A percentile compares a stretch with the other conserved stretches of the same genome.
These are phyloP conservation scores for Dictyostelium gargantuum DNA, from an alignment of 208 protist genomes.

Conservation along the genomic window DNA sequence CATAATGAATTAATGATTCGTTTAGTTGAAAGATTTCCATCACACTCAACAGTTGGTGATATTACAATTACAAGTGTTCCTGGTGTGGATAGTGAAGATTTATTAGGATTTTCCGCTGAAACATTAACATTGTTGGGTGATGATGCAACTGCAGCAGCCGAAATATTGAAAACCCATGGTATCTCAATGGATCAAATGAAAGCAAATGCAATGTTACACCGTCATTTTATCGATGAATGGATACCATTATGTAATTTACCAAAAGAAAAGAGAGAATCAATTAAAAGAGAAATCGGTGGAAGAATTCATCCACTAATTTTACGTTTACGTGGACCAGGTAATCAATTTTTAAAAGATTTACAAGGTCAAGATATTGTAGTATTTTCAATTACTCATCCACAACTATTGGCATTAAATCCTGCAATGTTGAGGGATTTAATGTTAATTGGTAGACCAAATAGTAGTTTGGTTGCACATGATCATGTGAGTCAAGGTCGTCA, in stretches of 20 bases:
- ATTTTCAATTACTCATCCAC: conserved; percentile 36
- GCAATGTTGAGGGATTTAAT: conserved; percentile 23
- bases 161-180: neutral
- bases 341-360: conserved; percentile 29
- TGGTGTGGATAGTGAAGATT: conserved; percentile 40
- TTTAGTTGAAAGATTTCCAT: neutral
- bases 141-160: neutral
- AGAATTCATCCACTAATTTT: conserved; percentile 24
- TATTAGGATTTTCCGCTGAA: conserved; percentile 45
- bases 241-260: conserved; percentile 8
- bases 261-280: neutral
- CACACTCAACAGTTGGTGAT: conserved; percentile 37
- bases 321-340: conserved; percentile 19
- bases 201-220: conserved; percentile 31
- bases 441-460: conserved; percentile 51
- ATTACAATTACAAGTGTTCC: conserved; percentile 61
- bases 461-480: neutral
- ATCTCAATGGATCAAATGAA: conserved; percentile 60
- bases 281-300: conserved; percentile 28
- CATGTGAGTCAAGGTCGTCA: conserved; percentile 39
- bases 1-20: neutral
- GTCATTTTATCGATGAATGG: conserved; percentile 37
- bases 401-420: conserved; percentile 8
- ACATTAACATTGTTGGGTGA: conserved; percentile 22
- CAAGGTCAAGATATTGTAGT: conserved; percentile 58